Conservation (phyloP, 176 grass and related monocot species). For the Otatea glauca region DNA sequence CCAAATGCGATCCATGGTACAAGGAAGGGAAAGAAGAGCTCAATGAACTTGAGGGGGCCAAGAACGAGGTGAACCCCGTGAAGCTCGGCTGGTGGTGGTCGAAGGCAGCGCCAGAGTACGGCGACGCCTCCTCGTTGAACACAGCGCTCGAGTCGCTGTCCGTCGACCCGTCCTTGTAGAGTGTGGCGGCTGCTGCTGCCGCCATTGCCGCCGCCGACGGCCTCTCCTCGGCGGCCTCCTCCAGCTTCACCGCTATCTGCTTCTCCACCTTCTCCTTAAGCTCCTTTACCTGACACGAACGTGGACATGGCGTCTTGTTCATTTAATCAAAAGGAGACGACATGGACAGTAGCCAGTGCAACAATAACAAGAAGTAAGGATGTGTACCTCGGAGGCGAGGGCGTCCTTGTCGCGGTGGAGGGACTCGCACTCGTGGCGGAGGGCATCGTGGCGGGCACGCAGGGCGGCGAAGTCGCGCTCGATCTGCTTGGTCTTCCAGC, state of each 20-base stretch:
- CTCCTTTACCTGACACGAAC: slow-evolving; percentile 36
- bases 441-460: slow-evolving; percentile 50
- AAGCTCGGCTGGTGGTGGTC: slow-evolving; percentile 38
- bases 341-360: not conserved
- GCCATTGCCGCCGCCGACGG: not conserved
- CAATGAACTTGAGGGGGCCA: slow-evolving; percentile 24
- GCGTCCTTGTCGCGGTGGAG: slow-evolving; percentile 66
- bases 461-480: slow-evolving; percentile 69
- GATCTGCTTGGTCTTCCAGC: slow-evolving; percentile 77
- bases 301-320: not conserved
- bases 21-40: slow-evolving; percentile 45
- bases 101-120: slow-evolving; percentile 38
- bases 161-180: slow-evolving; percentile 41
- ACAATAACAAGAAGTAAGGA: not conserved
- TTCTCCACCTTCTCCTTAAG: slow-evolving; percentile 34
- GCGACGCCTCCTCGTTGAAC: slow-evolving; percentile 60
- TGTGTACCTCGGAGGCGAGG: slow-evolving; percentile 58
- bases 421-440: slow-evolving; percentile 58
- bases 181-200: not conserved
- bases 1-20: slow-evolving; percentile 30
- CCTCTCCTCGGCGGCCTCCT: not conserved
- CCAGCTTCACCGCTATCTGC: slow-evolving; percentile 45
- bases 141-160: slow-evolving; percentile 66
- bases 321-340: not conserved
- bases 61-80: slow-evolving; percentile 48